Evolutionary conservation across 495 filamentous ascomycete genomes (phyloP).

Genomic region (Amphirosellinia nigrospora): DNA sequence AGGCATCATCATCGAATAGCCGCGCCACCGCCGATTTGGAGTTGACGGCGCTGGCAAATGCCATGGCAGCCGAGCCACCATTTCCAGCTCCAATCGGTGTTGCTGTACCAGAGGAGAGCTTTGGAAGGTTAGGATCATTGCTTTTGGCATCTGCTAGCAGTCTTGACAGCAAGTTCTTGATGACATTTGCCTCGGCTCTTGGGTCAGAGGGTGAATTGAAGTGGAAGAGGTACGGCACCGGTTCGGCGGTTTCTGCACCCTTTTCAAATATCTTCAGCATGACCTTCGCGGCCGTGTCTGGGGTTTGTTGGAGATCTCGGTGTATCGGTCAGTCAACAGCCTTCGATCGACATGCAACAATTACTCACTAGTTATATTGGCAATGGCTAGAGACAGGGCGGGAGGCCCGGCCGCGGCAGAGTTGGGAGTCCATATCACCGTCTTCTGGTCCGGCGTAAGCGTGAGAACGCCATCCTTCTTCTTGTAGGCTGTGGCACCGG

Average conservation of each 20-base stretch:
- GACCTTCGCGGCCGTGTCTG: constrained; percentile 79
- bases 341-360: neutral
- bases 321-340: constrained; percentile 20
- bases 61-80: constrained; percentile 53
- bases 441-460: constrained; percentile 69
- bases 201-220: constrained; percentile 82
- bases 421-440: constrained; percentile 80
- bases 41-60: constrained; percentile 53
- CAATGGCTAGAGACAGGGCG: constrained; percentile 70
- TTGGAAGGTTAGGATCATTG: constrained; percentile 51
- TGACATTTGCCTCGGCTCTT: constrained; percentile 78
- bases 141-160: constrained; percentile 74
- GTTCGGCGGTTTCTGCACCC: constrained; percentile 57
- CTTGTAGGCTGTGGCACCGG: constrained; percentile 82
- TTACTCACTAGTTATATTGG: constrained; percentile 76
- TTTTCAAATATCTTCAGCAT: constrained; percentile 87
- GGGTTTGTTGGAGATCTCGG: constrained; percentile 91
- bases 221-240: constrained; percentile 78
- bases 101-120: constrained; percentile 32
- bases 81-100: constrained; percentile 51
- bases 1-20: constrained; percentile 77
- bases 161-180: constrained; percentile 81
- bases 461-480: constrained; percentile 92
- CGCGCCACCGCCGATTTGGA: constrained; percentile 55
- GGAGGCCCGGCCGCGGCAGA: constrained; percentile 59